Evolutionary conservation across 495 filamentous ascomycete genomes (phyloP).

Genomic region (Collariella sp.): DNA sequence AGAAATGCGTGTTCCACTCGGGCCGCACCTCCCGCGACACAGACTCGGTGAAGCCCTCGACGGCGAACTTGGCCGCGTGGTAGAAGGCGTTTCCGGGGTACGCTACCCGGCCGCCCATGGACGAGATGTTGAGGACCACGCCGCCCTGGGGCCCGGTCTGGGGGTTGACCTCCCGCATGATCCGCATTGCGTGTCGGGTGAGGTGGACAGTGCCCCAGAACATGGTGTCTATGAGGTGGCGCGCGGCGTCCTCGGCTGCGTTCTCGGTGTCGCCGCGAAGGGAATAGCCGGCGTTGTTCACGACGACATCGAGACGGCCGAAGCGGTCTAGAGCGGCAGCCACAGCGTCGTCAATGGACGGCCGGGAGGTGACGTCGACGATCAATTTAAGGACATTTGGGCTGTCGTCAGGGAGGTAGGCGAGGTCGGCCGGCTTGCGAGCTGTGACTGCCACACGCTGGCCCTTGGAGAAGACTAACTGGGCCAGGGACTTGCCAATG

Average conservation of each 20-base stretch:
- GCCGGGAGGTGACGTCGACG: constrained; percentile 37
- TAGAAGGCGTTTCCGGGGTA: constrained; percentile 44
- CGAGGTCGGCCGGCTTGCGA: constrained; percentile 28
- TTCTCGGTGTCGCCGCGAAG: constrained; percentile 41
- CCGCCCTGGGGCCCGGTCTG: constrained; percentile 34
- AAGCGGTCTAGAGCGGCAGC: constrained; percentile 30
- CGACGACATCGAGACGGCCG: constrained; percentile 44
- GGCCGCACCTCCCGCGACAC: constrained; percentile 42
- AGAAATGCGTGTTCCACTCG: constrained; percentile 45
- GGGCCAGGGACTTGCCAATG: constrained; percentile 40
- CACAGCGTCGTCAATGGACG: constrained; percentile 37
- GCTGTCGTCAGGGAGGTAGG: constrained; percentile 27
- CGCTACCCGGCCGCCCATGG: constrained; percentile 42
- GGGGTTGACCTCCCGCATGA: constrained; percentile 40
- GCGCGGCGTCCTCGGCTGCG: constrained; percentile 31
- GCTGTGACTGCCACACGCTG: constrained; percentile 45
- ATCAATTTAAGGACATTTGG: constrained; percentile 36
- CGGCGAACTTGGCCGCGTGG: constrained; percentile 47
- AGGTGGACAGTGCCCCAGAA: constrained; percentile 45
- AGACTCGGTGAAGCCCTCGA: constrained; percentile 50
- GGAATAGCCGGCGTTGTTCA: constrained; percentile 51
- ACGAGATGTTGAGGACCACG: constrained; percentile 46
- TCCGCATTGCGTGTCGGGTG: constrained; percentile 36
- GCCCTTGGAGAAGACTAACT: constrained; percentile 28
- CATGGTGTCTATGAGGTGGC: constrained; percentile 42